Base-by-base conservation (phyloP, 2,329 filamentous ascomycete species). In the Curvularia verruculosa region DNA sequence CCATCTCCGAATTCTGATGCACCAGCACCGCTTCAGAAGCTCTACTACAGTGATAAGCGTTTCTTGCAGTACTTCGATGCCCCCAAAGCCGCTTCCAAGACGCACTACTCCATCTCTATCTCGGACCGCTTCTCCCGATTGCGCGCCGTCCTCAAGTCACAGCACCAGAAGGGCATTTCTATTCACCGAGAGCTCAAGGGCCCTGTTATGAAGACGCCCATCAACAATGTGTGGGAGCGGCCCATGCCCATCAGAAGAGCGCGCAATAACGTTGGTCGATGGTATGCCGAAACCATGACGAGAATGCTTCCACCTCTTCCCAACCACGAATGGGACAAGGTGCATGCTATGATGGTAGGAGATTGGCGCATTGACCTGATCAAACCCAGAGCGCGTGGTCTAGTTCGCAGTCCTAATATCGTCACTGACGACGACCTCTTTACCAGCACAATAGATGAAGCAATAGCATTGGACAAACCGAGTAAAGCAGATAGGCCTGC, bases 251-350 rank as follows among this genome's bases (percentile, higher is more conserved):
- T 75, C 29, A 75, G 66, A 43, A 72, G 82, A 21, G 75, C 78
- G 8, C 72, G 73, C 39, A 83, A 82, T 53, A 70, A 78, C 54
- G 75, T 77, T 6, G 68, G 71, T 31, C 67, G 74, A 31, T 82
- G 79, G 77, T 82, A 81, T 61, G 78, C 77, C 2, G 63, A 73
- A 8, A 66, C 79, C 1, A 71, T 83, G 59, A 71, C 76, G 4
- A 70, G 72, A 18, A 60, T 82, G 2, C 70, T 80, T 5, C 78
- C 81, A 0, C 81, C 82, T 12, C 64, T 84, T 13, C 79, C 80
- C 0, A 60, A 68, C 10, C 58, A 67, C 0, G 80, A 83, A 48
- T 83, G 80, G 79, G 59, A 77, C 4, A 63, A 67, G 23, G 67
- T 84, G 19, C 63, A 72, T 15, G 75, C 72, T 39, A 72, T 83